A percentile compares a stretch with the other conserved stretches of the same genome.
These are phyloP conservation scores for Xylaria sp. DNA, from an alignment of 2,329 filamentous ascomycete species.

Conservation along the genomic window DNA sequence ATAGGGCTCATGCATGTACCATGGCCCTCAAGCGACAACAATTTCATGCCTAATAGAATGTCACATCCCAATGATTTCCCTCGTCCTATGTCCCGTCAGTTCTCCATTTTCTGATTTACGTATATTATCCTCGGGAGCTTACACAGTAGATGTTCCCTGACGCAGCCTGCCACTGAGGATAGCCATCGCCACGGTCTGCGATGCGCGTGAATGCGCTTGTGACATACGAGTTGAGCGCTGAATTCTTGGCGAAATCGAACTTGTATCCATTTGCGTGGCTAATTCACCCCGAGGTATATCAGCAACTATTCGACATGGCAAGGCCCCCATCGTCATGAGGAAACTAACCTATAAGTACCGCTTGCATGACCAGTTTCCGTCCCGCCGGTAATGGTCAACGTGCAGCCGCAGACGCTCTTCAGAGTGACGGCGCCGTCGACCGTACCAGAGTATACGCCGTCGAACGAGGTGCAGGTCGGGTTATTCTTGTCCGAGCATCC, in stretches of 20 bases:
- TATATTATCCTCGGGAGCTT: slow-evolving; percentile 1
- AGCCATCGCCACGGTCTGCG: slow-evolving; percentile 32
- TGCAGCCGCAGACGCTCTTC: slow-evolving; percentile 32
- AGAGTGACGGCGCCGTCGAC: slow-evolving; percentile 31
- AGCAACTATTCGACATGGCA: background rate
- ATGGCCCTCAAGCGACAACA: background rate
- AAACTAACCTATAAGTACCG: slow-evolving; percentile 32
- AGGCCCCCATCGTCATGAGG: no score
- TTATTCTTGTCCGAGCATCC: slow-evolving; percentile 31
- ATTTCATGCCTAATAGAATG: slow-evolving; percentile 25
- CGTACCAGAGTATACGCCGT: slow-evolving; percentile 35
- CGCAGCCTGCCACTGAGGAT: slow-evolving; percentile 35
- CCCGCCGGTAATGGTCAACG: slow-evolving; percentile 33
- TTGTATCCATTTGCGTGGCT: slow-evolving; percentile 36
- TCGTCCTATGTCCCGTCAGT: slow-evolving; percentile 30
- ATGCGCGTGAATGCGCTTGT: slow-evolving; percentile 32
- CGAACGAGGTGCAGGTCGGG: slow-evolving; percentile 32
- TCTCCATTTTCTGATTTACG: background rate
- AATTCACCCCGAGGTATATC: background rate
- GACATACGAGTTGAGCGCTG: slow-evolving; percentile 32
- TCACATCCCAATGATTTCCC: slow-evolving; percentile 36
- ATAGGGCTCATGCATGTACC: background rate
- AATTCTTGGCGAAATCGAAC: slow-evolving; percentile 34
- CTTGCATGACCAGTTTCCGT: slow-evolving; percentile 34
- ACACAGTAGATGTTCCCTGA: slow-evolving; percentile 36